Base-by-base conservation (phyloP, 2,329 filamentous ascomycete genomes). In the Trichophyton benhamiae region DNA sequence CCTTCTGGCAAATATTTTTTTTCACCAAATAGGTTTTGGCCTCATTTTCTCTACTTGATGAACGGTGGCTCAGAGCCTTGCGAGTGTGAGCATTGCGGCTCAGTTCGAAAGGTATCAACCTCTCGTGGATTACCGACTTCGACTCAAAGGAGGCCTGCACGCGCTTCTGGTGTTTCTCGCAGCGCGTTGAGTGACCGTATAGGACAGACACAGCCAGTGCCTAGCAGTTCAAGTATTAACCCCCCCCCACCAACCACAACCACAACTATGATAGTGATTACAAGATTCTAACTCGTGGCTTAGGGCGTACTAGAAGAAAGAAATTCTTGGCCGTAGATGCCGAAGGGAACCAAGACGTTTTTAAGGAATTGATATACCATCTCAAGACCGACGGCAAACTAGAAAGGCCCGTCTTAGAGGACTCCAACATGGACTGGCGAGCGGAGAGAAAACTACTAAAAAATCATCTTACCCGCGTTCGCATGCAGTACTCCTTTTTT, bases 1-100 rank as follows among this genome's bases (percentile, higher is more conserved):
- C 82, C 81, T 0, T 70, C 71, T 6, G 76, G 77, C 6, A 72
- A 72, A 57, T 72, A 70, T 15, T 85, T 81, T 61, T 77, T 82
- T 53, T 85, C 83, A 0, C 76, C 79, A 0, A 76, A 76, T 20
- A 72, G 78, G 3, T 84, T 84, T 65, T 82, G 77, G 57, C 78
- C 79, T 0, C 83, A 86, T 63, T 85, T 86, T 67, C 71, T 77
- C 58, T 76, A 78, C 68, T 67, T 85, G 25, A 83, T 84, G 78
- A 75, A 77, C 13, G 74, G 77, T 58, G 71, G 70, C 48, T 70
- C 67, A 4, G 70, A 72, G 1, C 71, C 74, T 0, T 85, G 83
- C 62, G 64, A 68, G 1, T 86, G 83, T 66, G 75, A 76, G 1
- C 68, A 79, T 6, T 85, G 82, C 63, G 65, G 48, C 7, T 17